phyloP scores from a whole-genome alignment of 345 rosid species.

The Syzygium jambos region DNA sequence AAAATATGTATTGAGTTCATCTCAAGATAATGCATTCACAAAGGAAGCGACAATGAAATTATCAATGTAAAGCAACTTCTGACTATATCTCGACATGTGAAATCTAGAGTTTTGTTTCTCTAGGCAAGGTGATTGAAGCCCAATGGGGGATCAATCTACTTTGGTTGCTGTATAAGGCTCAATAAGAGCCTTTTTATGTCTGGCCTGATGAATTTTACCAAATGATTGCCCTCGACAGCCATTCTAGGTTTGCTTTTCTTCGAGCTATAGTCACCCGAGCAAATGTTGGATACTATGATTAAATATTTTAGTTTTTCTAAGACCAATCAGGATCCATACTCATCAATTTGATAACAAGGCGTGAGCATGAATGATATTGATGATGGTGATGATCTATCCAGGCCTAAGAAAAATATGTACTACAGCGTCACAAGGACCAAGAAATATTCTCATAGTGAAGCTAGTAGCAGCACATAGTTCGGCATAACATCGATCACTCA shows the following conservation, averaged over 20 bases:
- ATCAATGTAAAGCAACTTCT: not conserved
- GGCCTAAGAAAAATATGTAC: no score
- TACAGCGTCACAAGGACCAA: no score
- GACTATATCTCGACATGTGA: not conserved
- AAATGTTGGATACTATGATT: not conserved
- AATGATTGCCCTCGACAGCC: not conserved
- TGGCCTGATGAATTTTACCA: not conserved
- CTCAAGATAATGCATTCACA: not conserved
- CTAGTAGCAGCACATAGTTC: no score
- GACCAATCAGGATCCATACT: no score
- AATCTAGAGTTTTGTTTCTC: not conserved
- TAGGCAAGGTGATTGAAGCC: not conserved
- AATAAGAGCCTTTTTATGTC: not conserved
- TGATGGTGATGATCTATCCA: no score
- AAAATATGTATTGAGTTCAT: not conserved
- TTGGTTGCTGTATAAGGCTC: not conserved
- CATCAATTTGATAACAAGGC: no score
- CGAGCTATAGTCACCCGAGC: not conserved
- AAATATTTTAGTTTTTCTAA: no score
- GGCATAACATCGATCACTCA: no score
- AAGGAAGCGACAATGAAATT: not conserved
- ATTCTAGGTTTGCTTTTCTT: not conserved
- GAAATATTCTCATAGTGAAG: no score
- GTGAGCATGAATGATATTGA: no score
- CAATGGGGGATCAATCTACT: not conserved